Evolutionary conservation across 1,284 basidiomycete genomes (phyloP), one percentile per base, ranked within the genome.

Genomic region (Marasmius sp.): DNA sequence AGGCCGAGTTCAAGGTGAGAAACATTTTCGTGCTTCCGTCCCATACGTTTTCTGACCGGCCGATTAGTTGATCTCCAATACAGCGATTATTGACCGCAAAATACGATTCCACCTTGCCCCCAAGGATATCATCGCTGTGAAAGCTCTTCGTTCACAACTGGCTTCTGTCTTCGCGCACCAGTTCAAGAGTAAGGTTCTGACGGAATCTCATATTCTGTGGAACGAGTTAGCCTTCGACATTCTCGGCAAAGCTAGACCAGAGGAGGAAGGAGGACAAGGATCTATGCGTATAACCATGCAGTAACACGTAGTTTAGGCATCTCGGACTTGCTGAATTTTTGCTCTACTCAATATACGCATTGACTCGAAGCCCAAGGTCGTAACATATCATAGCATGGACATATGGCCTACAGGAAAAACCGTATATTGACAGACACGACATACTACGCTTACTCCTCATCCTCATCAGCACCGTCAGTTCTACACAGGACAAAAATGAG

Each of bases 61-160:
- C 16, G 10, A 18, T 38, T 69, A 97, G 93, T 78, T 93, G 43
- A 78, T 87, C 18, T 87, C 94, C 0, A 82, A 91, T 62, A 85
- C 83, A 10, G 80, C 88, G n/a, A 82, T 85, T 59, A 83, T 98
- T 61, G 97, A 98, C 72, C 88, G 93, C 57, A 97, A 94, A 75
- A 82, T 96, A 74, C 87, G 85, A 64, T 94, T 91, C 71, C 83
- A 83, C 41, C 74, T 93, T 10, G 71, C 86, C 1, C 85, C 92
- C 0, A 94, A 91, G 76, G 79, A 88, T 0, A 86, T 87, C 60
- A 73, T 97, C 49, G 95, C 95, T 0, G 79, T 98, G 67, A 96
- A 95, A 72, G 72, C 85, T 58, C 78, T 99, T 43, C 88, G 95
- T 12, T 81, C 79, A 18, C 87, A 91, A 55, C 78, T 97, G 57